A percentile compares a stretch with the other conserved stretches of the same genome.
These are phyloP conservation scores for Fusarium kyushuense DNA, from an alignment of 2,329 filamentous ascomycete species.

Conservation along the genomic window DNA sequence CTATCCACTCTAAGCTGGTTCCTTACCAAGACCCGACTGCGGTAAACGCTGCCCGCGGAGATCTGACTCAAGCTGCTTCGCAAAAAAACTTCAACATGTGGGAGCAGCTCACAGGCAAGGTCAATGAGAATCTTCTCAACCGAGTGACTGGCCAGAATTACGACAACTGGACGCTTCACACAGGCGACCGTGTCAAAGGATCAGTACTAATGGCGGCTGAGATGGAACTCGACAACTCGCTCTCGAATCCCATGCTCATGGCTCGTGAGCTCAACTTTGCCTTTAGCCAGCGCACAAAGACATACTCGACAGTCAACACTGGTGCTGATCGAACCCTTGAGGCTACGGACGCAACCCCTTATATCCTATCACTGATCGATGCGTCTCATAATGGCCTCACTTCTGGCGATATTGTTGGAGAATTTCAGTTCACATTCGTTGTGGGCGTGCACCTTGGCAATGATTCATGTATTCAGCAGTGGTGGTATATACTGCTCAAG, in stretches of 20 bases:
- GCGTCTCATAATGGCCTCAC: constrained; percentile 39
- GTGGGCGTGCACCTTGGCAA: constrained; percentile 70
- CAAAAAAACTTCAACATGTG: constrained; percentile 59
- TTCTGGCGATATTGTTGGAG: constrained; percentile 65
- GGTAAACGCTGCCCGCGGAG: constrained; percentile 30
- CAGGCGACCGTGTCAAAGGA: constrained; percentile 64
- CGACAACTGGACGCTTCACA: constrained; percentile 65
- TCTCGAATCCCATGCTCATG: constrained; percentile 52
- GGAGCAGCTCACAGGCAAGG: constrained; percentile 63
- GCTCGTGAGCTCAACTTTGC: constrained; percentile 61
- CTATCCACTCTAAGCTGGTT: constrained; percentile 57
- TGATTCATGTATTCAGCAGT: constrained; percentile 70
- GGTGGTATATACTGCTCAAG: constrained; percentile 67
- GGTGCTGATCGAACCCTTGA: constrained; percentile 58
- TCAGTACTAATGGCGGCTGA: constrained; percentile 55
- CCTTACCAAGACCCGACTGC: constrained; percentile 58
- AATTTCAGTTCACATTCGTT: constrained; percentile 71
- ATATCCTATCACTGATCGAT: constrained; percentile 58
- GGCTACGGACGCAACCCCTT: constrained; percentile 62
- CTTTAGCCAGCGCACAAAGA: constrained; percentile 58
- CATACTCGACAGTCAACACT: constrained; percentile 55
- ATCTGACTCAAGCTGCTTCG: constrained; percentile 35
- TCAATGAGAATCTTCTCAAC: constrained; percentile 59
- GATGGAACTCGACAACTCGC: constrained; percentile 56
- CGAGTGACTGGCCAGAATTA: constrained; percentile 59